Percentiles rank a stretch among this genome's conserved stretches.
Conservation (phyloP, 176 grass and related monocot genomes). For the Ensete ventricosum region DNA sequence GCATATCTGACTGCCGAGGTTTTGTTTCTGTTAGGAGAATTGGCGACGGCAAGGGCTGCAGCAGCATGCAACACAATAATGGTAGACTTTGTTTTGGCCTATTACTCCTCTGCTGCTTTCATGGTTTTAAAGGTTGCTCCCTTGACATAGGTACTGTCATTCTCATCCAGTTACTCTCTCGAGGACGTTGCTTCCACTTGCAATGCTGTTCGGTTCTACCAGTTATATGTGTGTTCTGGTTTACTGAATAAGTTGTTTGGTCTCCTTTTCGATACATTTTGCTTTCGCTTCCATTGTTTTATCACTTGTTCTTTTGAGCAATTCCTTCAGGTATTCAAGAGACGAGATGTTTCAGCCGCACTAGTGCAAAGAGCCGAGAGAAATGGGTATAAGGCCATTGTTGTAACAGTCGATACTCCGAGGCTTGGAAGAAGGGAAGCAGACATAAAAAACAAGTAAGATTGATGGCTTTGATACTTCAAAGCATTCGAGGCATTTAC, state of each 20-base stretch:
- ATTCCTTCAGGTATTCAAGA: constrained; percentile 55
- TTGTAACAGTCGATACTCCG: constrained; percentile 85
- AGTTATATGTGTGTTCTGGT: constrained; percentile 52
- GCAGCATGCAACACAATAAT: constrained; percentile 72
- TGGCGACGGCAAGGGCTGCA: constrained; percentile 76
- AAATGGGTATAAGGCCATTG: constrained; percentile 70
- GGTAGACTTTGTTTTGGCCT: constrained; percentile 22
- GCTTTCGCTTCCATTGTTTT: neutral
- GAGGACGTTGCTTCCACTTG: constrained; percentile 81
- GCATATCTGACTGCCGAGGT: constrained; percentile 10
- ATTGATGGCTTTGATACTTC: neutral
- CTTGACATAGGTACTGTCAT: constrained; percentile 59
- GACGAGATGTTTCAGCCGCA: constrained; percentile 49
- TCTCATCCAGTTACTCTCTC: constrained; percentile 48
- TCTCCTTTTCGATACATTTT: neutral
- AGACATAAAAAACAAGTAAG: constrained; percentile 78
- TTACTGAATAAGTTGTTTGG: neutral
- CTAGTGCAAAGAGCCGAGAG: constrained; percentile 58
- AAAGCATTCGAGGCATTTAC: constrained; percentile 15
- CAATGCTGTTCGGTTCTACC: constrained; percentile 65
- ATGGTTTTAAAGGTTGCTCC: neutral
- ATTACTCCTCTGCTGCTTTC: neutral
- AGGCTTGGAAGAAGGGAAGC: constrained; percentile 66
- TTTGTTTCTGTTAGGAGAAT: constrained; percentile 49
- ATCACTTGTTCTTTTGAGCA: neutral